Evolutionary conservation across 2,329 filamentous ascomycete genomes (phyloP).

Genomic region (Fusarium sp.): DNA sequence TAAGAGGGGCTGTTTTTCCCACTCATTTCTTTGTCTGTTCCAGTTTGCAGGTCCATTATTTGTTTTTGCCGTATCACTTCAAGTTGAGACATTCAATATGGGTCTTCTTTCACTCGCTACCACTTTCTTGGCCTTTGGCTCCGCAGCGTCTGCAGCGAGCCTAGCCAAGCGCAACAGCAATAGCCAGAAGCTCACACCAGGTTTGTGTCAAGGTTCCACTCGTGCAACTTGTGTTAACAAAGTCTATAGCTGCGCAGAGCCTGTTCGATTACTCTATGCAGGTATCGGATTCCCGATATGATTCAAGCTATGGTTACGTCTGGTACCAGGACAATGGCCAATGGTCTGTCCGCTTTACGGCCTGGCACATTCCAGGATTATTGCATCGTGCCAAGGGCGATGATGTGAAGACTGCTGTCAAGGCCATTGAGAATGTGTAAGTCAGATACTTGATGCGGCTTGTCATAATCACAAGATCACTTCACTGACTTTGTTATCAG

Average conservation of each 20-base stretch:
- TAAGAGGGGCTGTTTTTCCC: slow-evolving; percentile 9
- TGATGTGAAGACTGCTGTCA: slow-evolving; percentile 9
- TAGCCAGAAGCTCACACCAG: slow-evolving; percentile 4
- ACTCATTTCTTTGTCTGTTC: neutral
- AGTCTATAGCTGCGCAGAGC: neutral
- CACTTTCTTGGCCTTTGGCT: slow-evolving; percentile 8
- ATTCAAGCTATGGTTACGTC: slow-evolving; percentile 56
- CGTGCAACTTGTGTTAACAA: neutral
- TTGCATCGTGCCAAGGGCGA: slow-evolving; percentile 22
- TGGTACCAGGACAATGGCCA: slow-evolving; percentile 56
- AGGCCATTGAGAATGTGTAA: slow-evolving; percentile 22
- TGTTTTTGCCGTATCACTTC: neutral
- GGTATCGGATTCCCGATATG: slow-evolving; percentile 54
- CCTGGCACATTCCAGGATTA: slow-evolving; percentile 56
- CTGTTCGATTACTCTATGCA: slow-evolving; percentile 51
- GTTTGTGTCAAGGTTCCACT: neutral
- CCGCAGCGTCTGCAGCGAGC: slow-evolving; percentile 3
- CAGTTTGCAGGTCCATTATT: neutral
- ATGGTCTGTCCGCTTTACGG: slow-evolving; percentile 57
- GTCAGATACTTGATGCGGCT: neutral
- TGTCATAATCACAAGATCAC: no score
- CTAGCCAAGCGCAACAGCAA: slow-evolving; percentile 12
- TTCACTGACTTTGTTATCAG: neutral
- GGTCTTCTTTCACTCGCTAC: slow-evolving; percentile 22
- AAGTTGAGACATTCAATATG: neutral